Conservation (phyloP, 2,329 filamentous ascomycete genomes). For the Ophiostoma populinum region DNA sequence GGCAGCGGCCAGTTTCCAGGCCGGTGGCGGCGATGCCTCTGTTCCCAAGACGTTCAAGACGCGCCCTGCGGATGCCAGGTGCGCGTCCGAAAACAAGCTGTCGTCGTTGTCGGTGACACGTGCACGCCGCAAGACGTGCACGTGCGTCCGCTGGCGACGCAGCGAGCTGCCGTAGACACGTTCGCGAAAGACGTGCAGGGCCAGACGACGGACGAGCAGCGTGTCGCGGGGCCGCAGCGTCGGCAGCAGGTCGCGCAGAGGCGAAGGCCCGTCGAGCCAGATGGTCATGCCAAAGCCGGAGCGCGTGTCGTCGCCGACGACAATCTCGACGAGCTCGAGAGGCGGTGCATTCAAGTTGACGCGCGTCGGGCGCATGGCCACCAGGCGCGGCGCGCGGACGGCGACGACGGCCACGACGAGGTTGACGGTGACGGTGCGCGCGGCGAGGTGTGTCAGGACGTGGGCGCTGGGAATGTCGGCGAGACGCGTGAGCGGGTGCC, state of each 20-base stretch:
- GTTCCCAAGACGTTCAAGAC: no score
- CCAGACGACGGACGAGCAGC: slow-evolving; percentile 63
- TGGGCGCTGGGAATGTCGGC: slow-evolving; percentile 50
- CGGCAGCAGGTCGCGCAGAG: slow-evolving; percentile 18
- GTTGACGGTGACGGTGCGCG: slow-evolving; percentile 69
- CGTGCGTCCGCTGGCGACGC: slow-evolving; percentile 48
- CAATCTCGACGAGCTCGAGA: slow-evolving; percentile 47
- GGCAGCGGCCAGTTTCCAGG: slow-evolving; percentile 32
- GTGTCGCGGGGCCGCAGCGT: slow-evolving; percentile 54
- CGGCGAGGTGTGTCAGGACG: slow-evolving; percentile 49
- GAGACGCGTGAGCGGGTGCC: slow-evolving; percentile 40
- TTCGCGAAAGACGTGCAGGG: slow-evolving; percentile 54
- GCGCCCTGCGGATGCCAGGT: slow-evolving; percentile 23
- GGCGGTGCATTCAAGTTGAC: neutral
- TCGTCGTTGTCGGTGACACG: neutral
- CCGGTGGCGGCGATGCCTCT: no score
- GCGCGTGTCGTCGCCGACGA: slow-evolving; percentile 73
- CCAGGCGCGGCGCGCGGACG: slow-evolving; percentile 31
- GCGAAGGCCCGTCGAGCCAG: slow-evolving; percentile 41
- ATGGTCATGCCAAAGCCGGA: slow-evolving; percentile 70
- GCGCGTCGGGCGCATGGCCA: neutral
- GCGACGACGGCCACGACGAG: slow-evolving; percentile 67
- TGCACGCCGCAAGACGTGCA: slow-evolving; percentile 45
- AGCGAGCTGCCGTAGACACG: slow-evolving; percentile 77
- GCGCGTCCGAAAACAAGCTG: slow-evolving; percentile 35